Evolutionary conservation across 768 basidiomycete genomes (phyloP).

Genomic region (Paxillus ammoniavirescens): DNA sequence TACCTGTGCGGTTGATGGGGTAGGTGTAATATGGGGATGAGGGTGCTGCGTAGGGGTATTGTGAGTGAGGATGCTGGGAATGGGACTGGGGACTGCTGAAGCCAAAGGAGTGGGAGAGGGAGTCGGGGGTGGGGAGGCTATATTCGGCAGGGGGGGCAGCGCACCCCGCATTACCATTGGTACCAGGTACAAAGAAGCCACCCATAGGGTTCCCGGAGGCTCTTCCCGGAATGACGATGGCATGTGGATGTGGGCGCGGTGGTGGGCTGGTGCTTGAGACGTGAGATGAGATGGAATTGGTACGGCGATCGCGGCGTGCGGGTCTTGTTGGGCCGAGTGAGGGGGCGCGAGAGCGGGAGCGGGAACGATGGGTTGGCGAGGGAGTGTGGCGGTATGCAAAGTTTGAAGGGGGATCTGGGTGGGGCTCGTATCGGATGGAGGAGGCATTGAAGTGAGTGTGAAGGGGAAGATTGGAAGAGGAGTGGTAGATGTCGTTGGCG

Average conservation of each 20-base stretch:
- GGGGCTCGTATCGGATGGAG: slow-evolving; percentile 49
- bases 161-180: slow-evolving; percentile 6
- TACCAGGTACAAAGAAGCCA: slow-evolving; percentile 30
- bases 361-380: slow-evolving; percentile 40
- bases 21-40: slow-evolving; percentile 31
- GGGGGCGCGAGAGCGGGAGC: slow-evolving; percentile 39
- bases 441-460: slow-evolving; percentile 49
- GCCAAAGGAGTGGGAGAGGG: slow-evolving; percentile 28
- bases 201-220: slow-evolving; percentile 27
- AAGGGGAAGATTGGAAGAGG: slow-evolving; percentile 22
- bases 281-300: slow-evolving; percentile 59
- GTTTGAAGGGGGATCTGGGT: slow-evolving; percentile 31
- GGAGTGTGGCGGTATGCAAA: slow-evolving; percentile 26
- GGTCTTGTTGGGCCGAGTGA: slow-evolving; percentile 54
- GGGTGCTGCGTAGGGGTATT: slow-evolving; percentile 28
- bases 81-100: slow-evolving; percentile 14
- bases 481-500: slow-evolving; percentile 25
- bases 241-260: slow-evolving; percentile 51
- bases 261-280: slow-evolving; percentile 51
- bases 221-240: slow-evolving; percentile 65
- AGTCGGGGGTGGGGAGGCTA: slow-evolving; percentile 45
- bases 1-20: slow-evolving; percentile 12
- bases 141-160: slow-evolving; percentile 31
- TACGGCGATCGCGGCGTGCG: slow-evolving; percentile 48
- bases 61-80: slow-evolving; percentile 23